Conservation (phyloP, 106 monocot species). For the Platanthera guangdongensis region DNA sequence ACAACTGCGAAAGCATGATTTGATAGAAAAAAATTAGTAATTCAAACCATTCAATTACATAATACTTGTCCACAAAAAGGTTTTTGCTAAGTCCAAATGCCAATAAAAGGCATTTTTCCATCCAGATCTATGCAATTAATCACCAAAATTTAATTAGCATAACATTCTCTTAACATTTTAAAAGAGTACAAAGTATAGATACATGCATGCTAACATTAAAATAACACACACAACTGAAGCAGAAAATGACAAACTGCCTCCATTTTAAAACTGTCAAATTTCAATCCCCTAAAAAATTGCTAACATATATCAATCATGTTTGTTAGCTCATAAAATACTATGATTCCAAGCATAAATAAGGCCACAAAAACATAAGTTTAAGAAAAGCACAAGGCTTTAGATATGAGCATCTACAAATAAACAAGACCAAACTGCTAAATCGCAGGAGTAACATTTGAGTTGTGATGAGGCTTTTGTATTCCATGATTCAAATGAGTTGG, state of each 20-base stretch:
- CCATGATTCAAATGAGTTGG: not conserved
- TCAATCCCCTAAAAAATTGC: not conserved
- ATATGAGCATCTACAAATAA: too few species aligned
- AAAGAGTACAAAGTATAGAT: not conserved
- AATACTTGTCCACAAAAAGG: not conserved
- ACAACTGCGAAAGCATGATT: constrained; percentile 3
- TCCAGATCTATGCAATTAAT: not conserved
- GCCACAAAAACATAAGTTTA: too few species aligned
- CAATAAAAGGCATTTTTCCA: not conserved
- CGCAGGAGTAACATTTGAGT: too few species aligned
- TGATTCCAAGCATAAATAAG: too few species aligned
- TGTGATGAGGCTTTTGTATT: not conserved
- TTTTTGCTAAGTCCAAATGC: not conserved
- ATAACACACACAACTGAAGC: not conserved
- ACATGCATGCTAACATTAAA: not conserved
- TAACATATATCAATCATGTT: not conserved
- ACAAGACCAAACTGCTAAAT: too few species aligned
- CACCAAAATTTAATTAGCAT: not conserved
- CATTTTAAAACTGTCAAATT: not conserved
- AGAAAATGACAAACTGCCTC: not conserved
- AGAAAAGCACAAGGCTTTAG: too few species aligned
- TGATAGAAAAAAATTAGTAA: not conserved
- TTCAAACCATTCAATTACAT: not conserved
- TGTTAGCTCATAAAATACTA: not conserved
- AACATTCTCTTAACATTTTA: not conserved